A percentile compares a stretch with the other conserved stretches of the same genome.
Evolutionary conservation across 495 filamentous ascomycete species (phyloP).

Genomic region (Neurospora pannonica): DNA sequence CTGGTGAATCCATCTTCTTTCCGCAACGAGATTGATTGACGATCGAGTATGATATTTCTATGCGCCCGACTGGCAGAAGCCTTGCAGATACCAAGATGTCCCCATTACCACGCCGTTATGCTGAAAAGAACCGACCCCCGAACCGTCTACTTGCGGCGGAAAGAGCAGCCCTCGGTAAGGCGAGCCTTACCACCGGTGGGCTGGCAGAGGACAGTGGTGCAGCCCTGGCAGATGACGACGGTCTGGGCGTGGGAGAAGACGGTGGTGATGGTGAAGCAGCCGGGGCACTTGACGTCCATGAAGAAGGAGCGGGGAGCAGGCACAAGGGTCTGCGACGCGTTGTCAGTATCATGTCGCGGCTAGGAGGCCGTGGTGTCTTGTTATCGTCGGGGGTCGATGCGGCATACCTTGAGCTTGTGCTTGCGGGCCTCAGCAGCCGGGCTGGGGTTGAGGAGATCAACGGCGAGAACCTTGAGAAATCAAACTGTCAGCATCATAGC

Average conservation of each 20-base stretch:
- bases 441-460: constrained; percentile 98
- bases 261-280: constrained; percentile 99
- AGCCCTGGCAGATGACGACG: constrained; percentile 97
- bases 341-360: constrained; percentile 14
- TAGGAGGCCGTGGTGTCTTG: neutral
- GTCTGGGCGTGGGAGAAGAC: constrained; percentile 99
- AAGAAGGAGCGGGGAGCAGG: constrained; percentile 96
- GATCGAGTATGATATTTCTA: constrained; percentile 33
- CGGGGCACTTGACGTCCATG: constrained; percentile 99
- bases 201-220: constrained; percentile 95
- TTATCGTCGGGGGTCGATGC: neutral
- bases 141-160: constrained; percentile 90
- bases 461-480: constrained; percentile 80
- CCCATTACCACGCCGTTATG: constrained; percentile 36
- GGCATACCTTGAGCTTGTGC: constrained; percentile 97
- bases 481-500: constrained; percentile 28
- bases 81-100: constrained; percentile 43
- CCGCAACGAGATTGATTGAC: constrained; percentile 44
- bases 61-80: constrained; percentile 39
- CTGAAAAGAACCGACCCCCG: constrained; percentile 39
- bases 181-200: constrained; percentile 94
- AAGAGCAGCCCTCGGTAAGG: constrained; percentile 97
- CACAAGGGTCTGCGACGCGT: constrained; percentile 63
- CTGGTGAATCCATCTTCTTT: constrained; percentile 69
- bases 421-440: constrained; percentile 92